Evolutionary conservation across 305 asterid genomes (phyloP).

Genomic region (Fraxinus nigra): DNA sequence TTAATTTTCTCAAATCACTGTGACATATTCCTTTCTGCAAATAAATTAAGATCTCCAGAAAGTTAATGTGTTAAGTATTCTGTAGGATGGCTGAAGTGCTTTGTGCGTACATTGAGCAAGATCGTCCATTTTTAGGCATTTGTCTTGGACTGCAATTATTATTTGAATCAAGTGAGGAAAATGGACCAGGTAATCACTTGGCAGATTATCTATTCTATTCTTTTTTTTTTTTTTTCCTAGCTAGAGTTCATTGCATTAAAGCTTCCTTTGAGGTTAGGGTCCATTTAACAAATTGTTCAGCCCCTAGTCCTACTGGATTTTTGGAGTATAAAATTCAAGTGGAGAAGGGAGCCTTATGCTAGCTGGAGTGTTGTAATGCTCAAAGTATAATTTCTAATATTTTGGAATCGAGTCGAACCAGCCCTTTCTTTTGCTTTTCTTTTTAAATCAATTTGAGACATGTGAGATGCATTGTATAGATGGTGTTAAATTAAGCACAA

Average conservation of each 20-base stretch:
- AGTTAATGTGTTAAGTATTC: slow-evolving; percentile 12
- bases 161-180: slow-evolving; percentile 93
- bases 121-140: slow-evolving; percentile 93
- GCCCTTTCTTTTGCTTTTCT: neutral
- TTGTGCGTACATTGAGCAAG: slow-evolving; percentile 76
- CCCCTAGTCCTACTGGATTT: neutral
- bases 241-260: neutral
- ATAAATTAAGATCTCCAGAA: neutral
- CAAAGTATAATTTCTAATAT: neutral
- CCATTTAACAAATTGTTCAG: neutral
- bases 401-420: neutral
- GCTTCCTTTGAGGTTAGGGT: neutral
- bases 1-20: neutral
- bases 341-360: neutral
- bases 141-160: slow-evolving; percentile 97
- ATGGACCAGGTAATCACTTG: slow-evolving; percentile 67
- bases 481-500: neutral
- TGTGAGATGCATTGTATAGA: neutral
- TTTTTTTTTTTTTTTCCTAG: neutral
- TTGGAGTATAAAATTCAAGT: neutral
- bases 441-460: neutral
- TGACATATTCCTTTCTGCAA: neutral
- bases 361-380: neutral
- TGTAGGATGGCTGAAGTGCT: slow-evolving; percentile 85
- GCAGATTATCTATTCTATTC: neutral